Percentiles rank a stretch among this genome's conserved stretches.
These are phyloP conservation scores for Mucor sp. DNA, from an alignment of 371 early-diverging fungal genomes.

Conservation along the genomic window DNA sequence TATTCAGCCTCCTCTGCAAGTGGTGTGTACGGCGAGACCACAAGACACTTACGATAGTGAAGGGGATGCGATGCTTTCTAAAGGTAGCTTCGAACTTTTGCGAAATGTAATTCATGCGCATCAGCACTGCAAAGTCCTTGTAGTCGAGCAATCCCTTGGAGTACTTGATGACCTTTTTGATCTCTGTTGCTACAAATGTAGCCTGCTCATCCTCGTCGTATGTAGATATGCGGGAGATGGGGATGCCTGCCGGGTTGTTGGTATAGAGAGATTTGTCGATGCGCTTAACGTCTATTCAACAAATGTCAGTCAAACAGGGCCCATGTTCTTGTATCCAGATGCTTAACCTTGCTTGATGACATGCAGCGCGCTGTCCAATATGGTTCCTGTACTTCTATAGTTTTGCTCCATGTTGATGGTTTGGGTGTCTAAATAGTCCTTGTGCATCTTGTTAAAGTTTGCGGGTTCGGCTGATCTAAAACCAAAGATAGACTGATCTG, in stretches of 20 bases:
- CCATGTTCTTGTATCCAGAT: background rate
- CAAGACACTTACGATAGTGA: slow-evolving; percentile 41
- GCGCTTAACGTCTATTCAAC: slow-evolving; percentile 20
- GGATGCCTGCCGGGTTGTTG: slow-evolving; percentile 36
- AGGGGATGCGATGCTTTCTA: slow-evolving; percentile 41
- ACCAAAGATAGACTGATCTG: slow-evolving; percentile 67
- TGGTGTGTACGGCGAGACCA: background rate
- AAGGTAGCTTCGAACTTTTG: slow-evolving; percentile 51
- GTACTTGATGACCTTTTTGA: slow-evolving; percentile 40
- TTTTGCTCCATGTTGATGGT: slow-evolving; percentile 51
- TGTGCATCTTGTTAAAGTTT: slow-evolving; percentile 55
- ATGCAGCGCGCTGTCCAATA: slow-evolving; percentile 49
- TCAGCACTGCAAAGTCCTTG: slow-evolving; percentile 60
- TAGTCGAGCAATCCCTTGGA: slow-evolving; percentile 36
- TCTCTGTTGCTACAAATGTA: slow-evolving; percentile 41
- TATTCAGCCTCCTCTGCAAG: slow-evolving; percentile 11
- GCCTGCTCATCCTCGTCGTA: slow-evolving; percentile 36
- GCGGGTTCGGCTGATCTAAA: slow-evolving; percentile 62
- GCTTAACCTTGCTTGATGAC: slow-evolving; percentile 48
- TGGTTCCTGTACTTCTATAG: slow-evolving; percentile 59
- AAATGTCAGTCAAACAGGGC: background rate
- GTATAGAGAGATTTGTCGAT: slow-evolving; percentile 32
- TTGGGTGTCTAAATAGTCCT: slow-evolving; percentile 36
- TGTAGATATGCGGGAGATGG: slow-evolving; percentile 31
- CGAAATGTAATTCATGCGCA: slow-evolving; percentile 50